These are phyloP conservation scores for Parasitella parasitica DNA, from an alignment of 371 early-diverging fungal species.

Conservation along the genomic window DNA sequence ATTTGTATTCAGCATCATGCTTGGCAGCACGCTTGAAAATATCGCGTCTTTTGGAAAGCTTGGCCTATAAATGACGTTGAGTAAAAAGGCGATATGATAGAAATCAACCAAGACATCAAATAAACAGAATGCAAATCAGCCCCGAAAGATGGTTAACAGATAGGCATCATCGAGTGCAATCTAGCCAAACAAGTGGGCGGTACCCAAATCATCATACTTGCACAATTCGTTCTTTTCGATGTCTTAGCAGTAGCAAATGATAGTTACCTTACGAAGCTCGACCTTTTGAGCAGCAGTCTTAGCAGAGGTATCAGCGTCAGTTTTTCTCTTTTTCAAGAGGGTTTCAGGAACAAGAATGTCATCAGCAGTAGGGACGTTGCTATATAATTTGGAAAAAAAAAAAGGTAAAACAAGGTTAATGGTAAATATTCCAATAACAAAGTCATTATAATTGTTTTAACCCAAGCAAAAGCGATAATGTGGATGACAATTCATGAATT, in stretches of 20 bases:
- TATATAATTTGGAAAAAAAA: conserved; percentile 14
- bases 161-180: conserved; percentile 52
- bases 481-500: conserved; percentile 1
- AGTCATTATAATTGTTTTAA: background rate
- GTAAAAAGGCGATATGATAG: background rate
- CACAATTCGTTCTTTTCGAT: background rate
- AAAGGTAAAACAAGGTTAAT: conserved; percentile 2
- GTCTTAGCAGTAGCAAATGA: background rate
- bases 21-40: conserved; percentile 98
- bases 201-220: conserved; percentile 22
- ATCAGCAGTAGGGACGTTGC: conserved; percentile 61
- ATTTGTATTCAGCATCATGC: conserved; percentile 94
- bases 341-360: conserved; percentile 92
- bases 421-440: background rate
- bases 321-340: conserved; percentile 95
- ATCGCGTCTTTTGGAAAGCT: conserved; percentile 82
- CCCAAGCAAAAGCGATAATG: conserved; percentile 3
- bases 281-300: conserved; percentile 68
- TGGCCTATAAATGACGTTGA: conserved; percentile 54
- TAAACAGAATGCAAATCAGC: conserved; percentile 39
- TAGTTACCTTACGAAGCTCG: conserved; percentile 64
- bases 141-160: conserved; percentile 76
- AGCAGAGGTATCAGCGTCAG: conserved; percentile 80
- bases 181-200: conserved; percentile 29
- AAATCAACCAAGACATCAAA: background rate